Evolutionary conservation across 2,329 filamentous ascomycete species (phyloP).

Genomic region (Stagonosporopsis chrysanthemi): DNA sequence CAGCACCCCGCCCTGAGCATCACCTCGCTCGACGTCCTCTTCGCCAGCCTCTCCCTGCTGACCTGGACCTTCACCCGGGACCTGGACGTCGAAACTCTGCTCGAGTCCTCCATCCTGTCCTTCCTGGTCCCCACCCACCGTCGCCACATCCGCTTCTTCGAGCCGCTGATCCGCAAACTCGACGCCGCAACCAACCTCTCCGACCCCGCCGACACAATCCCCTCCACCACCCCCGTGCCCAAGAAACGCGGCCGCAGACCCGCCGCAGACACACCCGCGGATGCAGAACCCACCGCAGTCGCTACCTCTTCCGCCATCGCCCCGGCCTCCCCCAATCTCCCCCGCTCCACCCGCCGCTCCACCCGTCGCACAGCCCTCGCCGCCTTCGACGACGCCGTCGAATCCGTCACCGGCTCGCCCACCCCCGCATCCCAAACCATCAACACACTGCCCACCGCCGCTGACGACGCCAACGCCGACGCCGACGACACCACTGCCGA

Average conservation of each 20-base stretch:
- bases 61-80: constrained; percentile 65
- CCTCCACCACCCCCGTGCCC: constrained; percentile 15
- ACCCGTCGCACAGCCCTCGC: constrained; percentile 12
- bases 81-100: constrained; percentile 60
- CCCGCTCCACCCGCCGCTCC: constrained; percentile 3
- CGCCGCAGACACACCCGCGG: neutral
- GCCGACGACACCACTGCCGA: constrained; percentile 14
- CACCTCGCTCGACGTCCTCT: constrained; percentile 66
- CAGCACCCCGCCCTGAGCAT: constrained; percentile 66
- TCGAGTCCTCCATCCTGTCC: constrained; percentile 48
- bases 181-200: constrained; percentile 11
- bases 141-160: constrained; percentile 32
- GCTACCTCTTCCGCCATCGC: neutral
- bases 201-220: constrained; percentile 19
- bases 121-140: constrained; percentile 36
- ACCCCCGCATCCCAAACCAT: constrained; percentile 2
- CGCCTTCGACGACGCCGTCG: constrained; percentile 15
- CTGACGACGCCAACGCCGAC: neutral
- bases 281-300: neutral
- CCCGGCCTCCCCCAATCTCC: neutral
- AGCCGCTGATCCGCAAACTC: constrained; percentile 12
- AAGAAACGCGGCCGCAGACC: constrained; percentile 29
- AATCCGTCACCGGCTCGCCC: neutral
- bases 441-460: neutral
- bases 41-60: constrained; percentile 62